Conservation (phyloP, 1,284 basidiomycete genomes). For the Rugosomyces carneus region DNA sequence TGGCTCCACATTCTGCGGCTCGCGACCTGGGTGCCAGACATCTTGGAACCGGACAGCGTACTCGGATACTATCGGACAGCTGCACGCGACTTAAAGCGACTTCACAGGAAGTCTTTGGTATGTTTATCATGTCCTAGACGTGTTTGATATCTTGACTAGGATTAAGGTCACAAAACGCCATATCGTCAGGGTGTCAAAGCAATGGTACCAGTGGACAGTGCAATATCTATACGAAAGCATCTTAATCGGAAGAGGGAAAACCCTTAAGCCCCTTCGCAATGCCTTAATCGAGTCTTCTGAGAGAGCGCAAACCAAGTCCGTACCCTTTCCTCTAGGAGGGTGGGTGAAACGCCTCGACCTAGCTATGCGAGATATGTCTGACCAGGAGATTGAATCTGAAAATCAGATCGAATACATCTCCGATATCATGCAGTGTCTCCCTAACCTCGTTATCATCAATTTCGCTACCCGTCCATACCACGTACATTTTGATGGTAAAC, state of each 20-base stretch:
- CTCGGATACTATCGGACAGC: constrained; percentile 8
- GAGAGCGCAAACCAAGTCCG: constrained; percentile 5
- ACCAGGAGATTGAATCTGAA: neutral
- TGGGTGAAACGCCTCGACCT: constrained; percentile 30
- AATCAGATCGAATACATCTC: constrained; percentile 9
- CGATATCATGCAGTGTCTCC: constrained; percentile 21
- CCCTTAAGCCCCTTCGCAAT: constrained; percentile 20
- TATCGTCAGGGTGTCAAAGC: constrained; percentile 32
- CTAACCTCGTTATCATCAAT: constrained; percentile 23
- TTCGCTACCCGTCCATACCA: constrained; percentile 11
- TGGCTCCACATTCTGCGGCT: constrained; percentile 28
- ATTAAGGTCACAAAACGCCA: constrained; percentile 29
- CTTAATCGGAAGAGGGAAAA: constrained; percentile 20
- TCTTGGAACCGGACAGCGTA: constrained; percentile 19
- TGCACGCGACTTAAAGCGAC: constrained; percentile 8
- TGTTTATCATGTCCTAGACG: neutral
- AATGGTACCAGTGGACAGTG: constrained; percentile 29
- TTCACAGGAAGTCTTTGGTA: constrained; percentile 16
- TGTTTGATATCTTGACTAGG: neutral
- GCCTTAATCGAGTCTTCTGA: constrained; percentile 16
- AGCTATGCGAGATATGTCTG: constrained; percentile 22
- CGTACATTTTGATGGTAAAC: neutral
- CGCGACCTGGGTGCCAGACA: constrained; percentile 24
- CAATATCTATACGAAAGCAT: constrained; percentile 26
- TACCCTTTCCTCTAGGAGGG: constrained; percentile 21